Conservation (phyloP, 2,329 filamentous ascomycete genomes). For the Colletotrichum neosansevieriae region DNA sequence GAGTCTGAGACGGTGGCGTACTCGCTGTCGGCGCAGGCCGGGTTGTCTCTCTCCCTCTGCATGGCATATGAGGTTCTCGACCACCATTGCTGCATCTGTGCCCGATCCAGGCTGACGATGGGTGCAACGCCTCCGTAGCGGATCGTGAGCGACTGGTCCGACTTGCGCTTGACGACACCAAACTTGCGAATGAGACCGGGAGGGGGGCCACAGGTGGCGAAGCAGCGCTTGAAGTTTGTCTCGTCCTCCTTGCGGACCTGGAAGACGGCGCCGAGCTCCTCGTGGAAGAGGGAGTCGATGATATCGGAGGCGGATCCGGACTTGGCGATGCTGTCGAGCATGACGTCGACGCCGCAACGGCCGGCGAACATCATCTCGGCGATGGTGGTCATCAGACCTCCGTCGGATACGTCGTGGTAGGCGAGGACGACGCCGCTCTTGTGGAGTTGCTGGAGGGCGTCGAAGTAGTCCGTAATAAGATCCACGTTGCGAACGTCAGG, state of each 20-base stretch:
- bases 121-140: conserved; percentile 74
- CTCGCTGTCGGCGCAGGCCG: conserved; percentile 86
- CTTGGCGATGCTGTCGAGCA: conserved; percentile 79
- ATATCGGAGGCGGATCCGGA: conserved; percentile 73
- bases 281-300: conserved; percentile 89
- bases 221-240: conserved; percentile 87
- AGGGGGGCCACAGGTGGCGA: conserved; percentile 89
- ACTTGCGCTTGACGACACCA: conserved; percentile 76
- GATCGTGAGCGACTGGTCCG: conserved; percentile 82
- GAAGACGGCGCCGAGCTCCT: conserved; percentile 96
- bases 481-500: conserved; percentile 89
- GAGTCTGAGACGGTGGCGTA: conserved; percentile 80
- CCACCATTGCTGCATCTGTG: conserved; percentile 88
- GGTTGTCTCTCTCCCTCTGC: conserved; percentile 91
- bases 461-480: conserved; percentile 89
- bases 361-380: conserved; percentile 99
- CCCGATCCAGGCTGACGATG: conserved; percentile 77
- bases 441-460: conserved; percentile 79
- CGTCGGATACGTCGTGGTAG: conserved; percentile 95
- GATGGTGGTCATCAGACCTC: conserved; percentile 89
- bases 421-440: conserved; percentile 78
- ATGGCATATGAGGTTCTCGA: conserved; percentile 88
- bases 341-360: conserved; percentile 86
- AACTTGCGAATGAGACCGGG: conserved; percentile 86
- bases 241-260: conserved; percentile 90